Evolutionary conservation across 306 rosid genomes (phyloP).

Genomic region (Echinosophora koreensis): DNA sequence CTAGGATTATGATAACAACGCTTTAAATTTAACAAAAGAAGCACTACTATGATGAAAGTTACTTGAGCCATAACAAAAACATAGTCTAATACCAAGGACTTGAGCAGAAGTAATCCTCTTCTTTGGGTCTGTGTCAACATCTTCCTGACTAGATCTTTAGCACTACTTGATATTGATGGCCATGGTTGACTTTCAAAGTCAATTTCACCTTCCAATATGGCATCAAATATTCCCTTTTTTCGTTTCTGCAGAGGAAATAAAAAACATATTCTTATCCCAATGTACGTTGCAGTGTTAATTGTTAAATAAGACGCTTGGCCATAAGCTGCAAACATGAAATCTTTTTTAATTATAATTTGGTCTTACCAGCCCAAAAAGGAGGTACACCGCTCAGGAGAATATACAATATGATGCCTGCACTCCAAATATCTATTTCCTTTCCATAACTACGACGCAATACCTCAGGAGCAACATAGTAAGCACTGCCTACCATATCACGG

Average conservation of each 20-base stretch:
- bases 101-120: conserved; percentile 83
- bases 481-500: conserved; percentile 92
- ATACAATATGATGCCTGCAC: conserved; percentile 95
- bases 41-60: conserved; percentile 14
- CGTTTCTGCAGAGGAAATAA: conserved; percentile 66
- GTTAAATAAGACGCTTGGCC: conserved; percentile 27
- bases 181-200: conserved; percentile 91
- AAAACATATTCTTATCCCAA: conserved; percentile 16
- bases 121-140: conserved; percentile 89
- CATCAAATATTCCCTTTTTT: conserved; percentile 89
- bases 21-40: conserved; percentile 16
- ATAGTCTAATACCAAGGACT: conserved; percentile 81
- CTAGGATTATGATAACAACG: not conserved
- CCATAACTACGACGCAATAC: conserved; percentile 83
- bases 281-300: conserved; percentile 14
- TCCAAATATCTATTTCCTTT: conserved; percentile 93
- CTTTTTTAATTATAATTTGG: conserved; percentile 20
- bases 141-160: conserved; percentile 88
- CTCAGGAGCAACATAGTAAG: conserved; percentile 96
- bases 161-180: conserved; percentile 88
- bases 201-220: conserved; percentile 77
- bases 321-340: conserved; percentile 32
- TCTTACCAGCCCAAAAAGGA: conserved; percentile 96
- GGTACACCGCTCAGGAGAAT: conserved; percentile 95
- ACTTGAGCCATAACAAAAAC: conserved; percentile 39